Evolutionary conservation across 768 basidiomycete species (phyloP).

Genomic region (Boletus coccyginus): DNA sequence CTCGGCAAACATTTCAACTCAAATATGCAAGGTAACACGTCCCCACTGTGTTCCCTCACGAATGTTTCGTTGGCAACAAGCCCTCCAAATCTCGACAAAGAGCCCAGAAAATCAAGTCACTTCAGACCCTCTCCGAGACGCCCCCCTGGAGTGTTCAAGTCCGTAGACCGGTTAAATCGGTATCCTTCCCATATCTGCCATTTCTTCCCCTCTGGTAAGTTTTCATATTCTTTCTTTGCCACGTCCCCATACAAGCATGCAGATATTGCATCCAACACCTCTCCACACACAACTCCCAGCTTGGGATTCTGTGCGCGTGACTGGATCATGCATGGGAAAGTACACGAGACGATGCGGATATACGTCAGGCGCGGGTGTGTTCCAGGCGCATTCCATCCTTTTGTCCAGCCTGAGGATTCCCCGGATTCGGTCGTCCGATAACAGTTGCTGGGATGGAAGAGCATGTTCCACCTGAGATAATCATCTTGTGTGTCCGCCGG

Average conservation of each 20-base stretch:
- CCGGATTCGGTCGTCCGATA: slow-evolving; percentile 59
- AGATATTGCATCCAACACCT: slow-evolving; percentile 57
- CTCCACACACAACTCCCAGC: slow-evolving; percentile 68
- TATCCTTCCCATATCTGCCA: slow-evolving; percentile 52
- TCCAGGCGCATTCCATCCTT: slow-evolving; percentile 61
- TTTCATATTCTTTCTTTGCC: slow-evolving; percentile 50
- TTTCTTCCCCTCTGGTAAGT: slow-evolving; percentile 35
- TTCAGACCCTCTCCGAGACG: slow-evolving; percentile 59
- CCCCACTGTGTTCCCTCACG: slow-evolving; percentile 39
- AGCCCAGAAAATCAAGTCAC: slow-evolving; percentile 56
- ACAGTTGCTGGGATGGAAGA: slow-evolving; percentile 58
- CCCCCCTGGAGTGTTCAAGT: slow-evolving; percentile 66
- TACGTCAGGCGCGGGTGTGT: slow-evolving; percentile 57
- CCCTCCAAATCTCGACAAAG: slow-evolving; percentile 62
- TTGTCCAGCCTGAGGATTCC: slow-evolving; percentile 69
- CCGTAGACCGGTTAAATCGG: slow-evolving; percentile 62
- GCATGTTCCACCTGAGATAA: slow-evolving; percentile 73
- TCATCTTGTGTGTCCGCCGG: slow-evolving; percentile 41
- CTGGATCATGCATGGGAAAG: slow-evolving; percentile 56
- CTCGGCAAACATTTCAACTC: slow-evolving; percentile 50
- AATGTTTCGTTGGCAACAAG: slow-evolving; percentile 41
- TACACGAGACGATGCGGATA: slow-evolving; percentile 50
- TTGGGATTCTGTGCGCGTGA: slow-evolving; percentile 42
- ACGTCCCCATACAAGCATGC: slow-evolving; percentile 49
- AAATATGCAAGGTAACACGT: slow-evolving; percentile 54